phyloP scores from a whole-genome alignment of 805 yeast species.

The Yarrowia deformans region DNA sequence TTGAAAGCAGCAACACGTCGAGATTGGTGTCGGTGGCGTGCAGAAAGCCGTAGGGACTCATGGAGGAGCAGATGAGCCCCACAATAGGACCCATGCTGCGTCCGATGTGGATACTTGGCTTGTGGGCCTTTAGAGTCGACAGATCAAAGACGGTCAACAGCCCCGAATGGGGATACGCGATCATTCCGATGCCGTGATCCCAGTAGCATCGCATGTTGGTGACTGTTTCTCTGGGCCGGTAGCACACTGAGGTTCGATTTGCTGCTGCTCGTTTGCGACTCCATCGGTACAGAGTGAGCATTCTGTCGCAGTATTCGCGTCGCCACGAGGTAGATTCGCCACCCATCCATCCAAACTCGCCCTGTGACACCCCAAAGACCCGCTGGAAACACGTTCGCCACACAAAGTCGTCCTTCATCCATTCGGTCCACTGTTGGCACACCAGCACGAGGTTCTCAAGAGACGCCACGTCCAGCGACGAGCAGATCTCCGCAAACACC shows the following conservation, averaged over 20 bases:
- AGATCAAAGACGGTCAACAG: slow-evolving; percentile 20
- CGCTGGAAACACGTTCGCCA: slow-evolving; percentile 39
- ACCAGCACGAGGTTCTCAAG: slow-evolving; percentile 22
- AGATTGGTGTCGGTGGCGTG: slow-evolving; percentile 31
- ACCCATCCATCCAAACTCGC: slow-evolving; percentile 39
- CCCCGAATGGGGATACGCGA: slow-evolving; percentile 26
- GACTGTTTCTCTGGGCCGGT: slow-evolving; percentile 25
- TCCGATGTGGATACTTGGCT: slow-evolving; percentile 29
- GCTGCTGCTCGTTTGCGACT: slow-evolving; percentile 34
- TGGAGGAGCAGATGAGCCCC: slow-evolving; percentile 18
- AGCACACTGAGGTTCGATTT: slow-evolving; percentile 14
- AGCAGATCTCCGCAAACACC: slow-evolving; percentile 36
- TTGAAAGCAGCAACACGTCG: slow-evolving; percentile 21
- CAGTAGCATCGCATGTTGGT: slow-evolving; percentile 26
- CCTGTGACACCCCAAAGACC: slow-evolving; percentile 24
- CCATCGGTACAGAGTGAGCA: slow-evolving; percentile 36
- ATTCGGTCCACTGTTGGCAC: slow-evolving; percentile 34
- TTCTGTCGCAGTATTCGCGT: slow-evolving; percentile 36
- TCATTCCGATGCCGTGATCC: slow-evolving; percentile 31
- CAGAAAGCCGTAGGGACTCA: slow-evolving; percentile 33
- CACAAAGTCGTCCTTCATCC: slow-evolving; percentile 38
- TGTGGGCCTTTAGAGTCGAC: slow-evolving; percentile 27
- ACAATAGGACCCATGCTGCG: slow-evolving; percentile 31
- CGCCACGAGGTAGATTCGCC: slow-evolving; percentile 29
- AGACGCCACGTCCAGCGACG: slow-evolving; percentile 31